These are phyloP conservation scores for Sugiyamaella marilandica DNA, from an alignment of 805 yeast genomes.

Conservation along the genomic window DNA sequence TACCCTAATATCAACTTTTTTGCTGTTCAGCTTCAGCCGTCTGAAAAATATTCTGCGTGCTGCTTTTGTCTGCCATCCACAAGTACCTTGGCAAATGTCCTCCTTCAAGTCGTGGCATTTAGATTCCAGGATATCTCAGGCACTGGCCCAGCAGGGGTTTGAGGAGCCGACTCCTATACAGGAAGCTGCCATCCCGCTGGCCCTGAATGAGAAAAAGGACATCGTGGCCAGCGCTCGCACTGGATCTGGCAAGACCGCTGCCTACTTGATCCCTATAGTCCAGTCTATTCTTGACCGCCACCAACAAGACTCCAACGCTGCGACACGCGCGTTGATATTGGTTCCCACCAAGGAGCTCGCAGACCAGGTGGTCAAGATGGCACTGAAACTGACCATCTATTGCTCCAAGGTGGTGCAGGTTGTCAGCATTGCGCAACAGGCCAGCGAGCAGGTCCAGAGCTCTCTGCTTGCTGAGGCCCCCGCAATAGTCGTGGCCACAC, in stretches of 20 bases:
- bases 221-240: constrained; percentile 92
- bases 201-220: constrained; percentile 84
- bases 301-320: constrained; percentile 11
- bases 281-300: constrained; percentile 58
- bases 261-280: constrained; percentile 81
- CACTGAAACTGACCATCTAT: constrained; percentile 62
- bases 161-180: constrained; percentile 87
- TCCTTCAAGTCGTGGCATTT: constrained; percentile 69
- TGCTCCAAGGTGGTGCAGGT: constrained; percentile 62
- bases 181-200: constrained; percentile 85
- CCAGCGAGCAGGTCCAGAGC: constrained; percentile 64
- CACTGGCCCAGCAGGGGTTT: constrained; percentile 74
- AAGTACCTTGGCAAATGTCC: neutral
- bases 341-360: constrained; percentile 94
- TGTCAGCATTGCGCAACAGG: constrained; percentile 62
- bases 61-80: neutral
- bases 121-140: constrained; percentile 80
- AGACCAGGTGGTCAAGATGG: constrained; percentile 70
- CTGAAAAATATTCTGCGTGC: neutral
- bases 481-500: constrained; percentile 81
- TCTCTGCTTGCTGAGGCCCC: constrained; percentile 72
- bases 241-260: constrained; percentile 94
- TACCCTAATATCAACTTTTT: neutral
- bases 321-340: constrained; percentile 55
- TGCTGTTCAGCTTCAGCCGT: neutral